These are phyloP conservation scores for Metschnikowia cerradonensis DNA, from an alignment of 805 yeast species.

Conservation along the genomic window DNA sequence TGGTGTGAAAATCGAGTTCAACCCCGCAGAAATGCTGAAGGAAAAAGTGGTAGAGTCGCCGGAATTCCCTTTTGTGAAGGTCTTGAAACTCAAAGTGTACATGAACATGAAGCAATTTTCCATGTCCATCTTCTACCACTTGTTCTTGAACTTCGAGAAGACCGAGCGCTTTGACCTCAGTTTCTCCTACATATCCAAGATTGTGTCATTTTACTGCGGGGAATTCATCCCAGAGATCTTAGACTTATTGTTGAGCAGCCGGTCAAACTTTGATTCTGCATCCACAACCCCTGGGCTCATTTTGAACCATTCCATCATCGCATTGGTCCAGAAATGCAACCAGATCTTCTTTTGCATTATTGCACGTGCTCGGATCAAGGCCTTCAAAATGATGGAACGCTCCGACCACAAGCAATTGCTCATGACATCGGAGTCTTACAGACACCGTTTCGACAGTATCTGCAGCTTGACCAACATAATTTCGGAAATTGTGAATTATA, in stretches of 20 bases:
- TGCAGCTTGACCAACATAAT: constrained; percentile 24
- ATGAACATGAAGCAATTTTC: constrained; percentile 26
- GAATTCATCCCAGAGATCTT: constrained; percentile 31
- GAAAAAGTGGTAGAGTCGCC: not conserved
- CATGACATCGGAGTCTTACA: constrained; percentile 17
- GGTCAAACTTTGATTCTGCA: constrained; percentile 38
- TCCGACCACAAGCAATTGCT: constrained; percentile 20
- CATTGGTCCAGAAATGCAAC: constrained; percentile 32
- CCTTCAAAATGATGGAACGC: constrained; percentile 20
- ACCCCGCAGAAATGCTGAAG: not conserved
- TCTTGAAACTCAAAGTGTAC: constrained; percentile 23
- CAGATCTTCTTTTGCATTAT: constrained; percentile 26
- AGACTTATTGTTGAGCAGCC: constrained; percentile 29
- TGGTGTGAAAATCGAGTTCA: constrained; percentile 4
- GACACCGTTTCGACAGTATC: constrained; percentile 20
- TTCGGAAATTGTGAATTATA: constrained; percentile 21
- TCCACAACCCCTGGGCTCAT: constrained; percentile 30
- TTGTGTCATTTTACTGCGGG: constrained; percentile 20
- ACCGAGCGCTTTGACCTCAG: constrained; percentile 25
- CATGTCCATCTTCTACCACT: constrained; percentile 26
- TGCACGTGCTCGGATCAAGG: constrained; percentile 21
- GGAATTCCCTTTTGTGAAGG: constrained; percentile 12
- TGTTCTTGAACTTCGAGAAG: constrained; percentile 40
- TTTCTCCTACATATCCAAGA: constrained; percentile 31
- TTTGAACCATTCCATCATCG: constrained; percentile 37